phyloP scores from a whole-genome alignment of 768 basidiomycete species.

The Stropharia rugosoannulata region DNA sequence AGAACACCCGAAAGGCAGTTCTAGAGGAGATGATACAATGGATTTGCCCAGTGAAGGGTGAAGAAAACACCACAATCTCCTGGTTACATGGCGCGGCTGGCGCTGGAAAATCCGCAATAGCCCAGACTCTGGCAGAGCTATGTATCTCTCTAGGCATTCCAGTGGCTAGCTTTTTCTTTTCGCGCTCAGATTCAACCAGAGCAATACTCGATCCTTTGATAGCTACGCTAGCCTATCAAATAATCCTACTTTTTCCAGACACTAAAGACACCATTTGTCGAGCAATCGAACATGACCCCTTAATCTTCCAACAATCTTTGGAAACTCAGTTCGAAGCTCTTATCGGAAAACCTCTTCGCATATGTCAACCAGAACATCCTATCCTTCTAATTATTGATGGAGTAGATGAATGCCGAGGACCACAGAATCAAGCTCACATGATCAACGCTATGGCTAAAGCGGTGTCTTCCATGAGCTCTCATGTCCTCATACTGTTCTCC shows the following conservation, averaged over 20 bases:
- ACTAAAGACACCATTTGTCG: neutral
- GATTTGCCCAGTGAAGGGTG: neutral
- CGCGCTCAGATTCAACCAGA: conserved; percentile 4
- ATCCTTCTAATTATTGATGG: conserved; percentile 12
- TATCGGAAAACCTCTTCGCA: conserved; percentile 3
- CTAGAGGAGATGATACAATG: conserved; percentile 9
- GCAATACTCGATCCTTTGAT: neutral
- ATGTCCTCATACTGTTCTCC: conserved; percentile 7
- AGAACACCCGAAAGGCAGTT: conserved; percentile 3
- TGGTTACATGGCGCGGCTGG: conserved; percentile 16
- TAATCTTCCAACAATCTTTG: conserved; percentile 8
- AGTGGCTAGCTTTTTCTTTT: conserved; percentile 12
- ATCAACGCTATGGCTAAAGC: neutral
- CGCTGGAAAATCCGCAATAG: conserved; percentile 14
- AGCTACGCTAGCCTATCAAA: conserved; percentile 8
- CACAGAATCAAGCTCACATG: neutral
- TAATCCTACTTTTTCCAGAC: neutral
- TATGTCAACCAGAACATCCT: neutral
- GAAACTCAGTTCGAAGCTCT: conserved; percentile 5
- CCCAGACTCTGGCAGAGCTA: conserved; percentile 8
- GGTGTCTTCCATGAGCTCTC: neutral
- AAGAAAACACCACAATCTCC: neutral
- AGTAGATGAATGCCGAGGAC: conserved; percentile 23
- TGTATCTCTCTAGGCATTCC: neutral
- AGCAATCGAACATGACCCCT: conserved; percentile 5